A percentile compares a stretch with the other conserved stretches of the same genome.
phyloP scores from a whole-genome alignment of 495 filamentous ascomycete genomes.

The Talaromyces stipitatus region DNA sequence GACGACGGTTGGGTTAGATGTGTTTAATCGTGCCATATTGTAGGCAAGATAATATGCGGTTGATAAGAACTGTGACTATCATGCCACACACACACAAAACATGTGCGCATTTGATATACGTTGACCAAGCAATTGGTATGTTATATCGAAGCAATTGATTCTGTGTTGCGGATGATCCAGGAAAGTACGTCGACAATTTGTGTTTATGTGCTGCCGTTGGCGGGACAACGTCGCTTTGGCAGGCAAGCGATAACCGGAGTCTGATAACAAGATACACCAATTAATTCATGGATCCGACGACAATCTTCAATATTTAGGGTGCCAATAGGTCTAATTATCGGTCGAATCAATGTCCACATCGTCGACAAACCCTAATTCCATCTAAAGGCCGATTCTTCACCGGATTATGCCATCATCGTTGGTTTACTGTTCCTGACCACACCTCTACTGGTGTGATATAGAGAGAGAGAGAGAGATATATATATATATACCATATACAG shows the following conservation, averaged over 20 bases:
- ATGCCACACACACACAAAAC: background rate
- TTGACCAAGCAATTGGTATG: background rate
- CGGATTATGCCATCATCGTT: too few species aligned
- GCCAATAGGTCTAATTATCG: too few species aligned
- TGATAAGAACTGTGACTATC: background rate
- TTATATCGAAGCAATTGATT: background rate
- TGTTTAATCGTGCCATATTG: conserved; percentile 5
- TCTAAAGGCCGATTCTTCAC: too few species aligned
- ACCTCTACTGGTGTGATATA: too few species aligned
- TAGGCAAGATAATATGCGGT: background rate
- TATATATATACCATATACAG: too few species aligned
- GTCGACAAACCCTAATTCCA: too few species aligned
- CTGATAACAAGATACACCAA: too few species aligned
- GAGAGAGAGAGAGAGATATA: too few species aligned
- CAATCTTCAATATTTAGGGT: too few species aligned
- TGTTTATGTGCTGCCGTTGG: background rate
- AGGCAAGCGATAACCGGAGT: background rate
- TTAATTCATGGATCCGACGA: too few species aligned
- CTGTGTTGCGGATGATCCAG: background rate
- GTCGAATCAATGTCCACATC: too few species aligned
- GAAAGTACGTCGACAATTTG: background rate
- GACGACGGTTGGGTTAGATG: background rate
- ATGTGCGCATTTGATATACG: background rate
- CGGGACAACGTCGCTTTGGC: background rate
- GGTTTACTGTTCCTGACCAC: too few species aligned